Evolutionary conservation across 495 filamentous ascomycete genomes (phyloP).

Genomic region (Aspergillus sparsus): DNA sequence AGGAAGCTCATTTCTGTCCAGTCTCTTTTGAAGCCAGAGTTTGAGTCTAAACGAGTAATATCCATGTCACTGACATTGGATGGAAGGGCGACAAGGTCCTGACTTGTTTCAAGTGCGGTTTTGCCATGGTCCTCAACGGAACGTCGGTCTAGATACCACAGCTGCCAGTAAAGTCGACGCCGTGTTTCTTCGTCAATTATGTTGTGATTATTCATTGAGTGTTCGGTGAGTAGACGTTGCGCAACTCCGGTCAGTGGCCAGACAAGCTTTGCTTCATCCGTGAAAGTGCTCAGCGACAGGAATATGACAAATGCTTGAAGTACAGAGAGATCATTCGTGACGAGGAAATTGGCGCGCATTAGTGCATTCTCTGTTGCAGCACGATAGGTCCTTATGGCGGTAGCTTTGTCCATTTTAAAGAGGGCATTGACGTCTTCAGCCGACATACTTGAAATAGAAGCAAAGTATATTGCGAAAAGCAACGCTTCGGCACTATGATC

Average conservation of each 20-base stretch:
- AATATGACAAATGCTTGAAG: conserved; percentile 19
- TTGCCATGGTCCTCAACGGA: conserved; percentile 11
- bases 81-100: background rate
- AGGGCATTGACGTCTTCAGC: conserved; percentile 1
- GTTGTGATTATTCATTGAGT: conserved; percentile 2
- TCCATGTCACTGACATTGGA: conserved; percentile 13
- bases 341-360: conserved; percentile 11
- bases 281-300: conserved; percentile 5
- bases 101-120: background rate
- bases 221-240: conserved; percentile 6
- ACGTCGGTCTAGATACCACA: conserved; percentile 21
- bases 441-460: conserved; percentile 14
- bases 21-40: background rate
- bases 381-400: conserved; percentile 9
- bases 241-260: conserved; percentile 16
- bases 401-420: conserved; percentile 12
- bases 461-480: conserved; percentile 17
- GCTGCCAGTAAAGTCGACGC: conserved; percentile 16
- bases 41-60: background rate
- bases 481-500: conserved; percentile 9
- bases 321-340: conserved; percentile 9
- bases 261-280: conserved; percentile 9
- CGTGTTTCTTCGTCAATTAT: conserved; percentile 13
- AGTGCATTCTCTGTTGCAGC: conserved; percentile 11
- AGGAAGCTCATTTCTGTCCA: conserved; percentile 22